Percentiles rank a stretch among this genome's conserved stretches.
phyloP scores from a whole-genome alignment of 1,139 yeast species.

The Sugiyamaella paludigena region DNA sequence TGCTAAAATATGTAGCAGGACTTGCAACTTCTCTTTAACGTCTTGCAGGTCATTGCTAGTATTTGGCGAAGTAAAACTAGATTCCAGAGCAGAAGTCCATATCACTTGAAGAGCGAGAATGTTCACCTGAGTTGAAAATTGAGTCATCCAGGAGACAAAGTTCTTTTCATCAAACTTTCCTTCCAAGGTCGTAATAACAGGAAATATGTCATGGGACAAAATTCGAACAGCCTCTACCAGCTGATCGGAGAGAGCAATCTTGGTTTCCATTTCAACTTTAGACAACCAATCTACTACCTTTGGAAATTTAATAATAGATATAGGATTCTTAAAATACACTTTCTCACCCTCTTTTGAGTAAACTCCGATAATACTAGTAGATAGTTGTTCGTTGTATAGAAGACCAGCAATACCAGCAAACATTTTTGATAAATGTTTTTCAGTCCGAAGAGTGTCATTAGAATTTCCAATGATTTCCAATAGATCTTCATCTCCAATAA shows the following conservation, averaged over 20 bases:
- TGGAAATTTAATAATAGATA: constrained; percentile 46
- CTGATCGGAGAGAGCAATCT: constrained; percentile 43
- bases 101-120: constrained; percentile 57
- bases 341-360: constrained; percentile 64
- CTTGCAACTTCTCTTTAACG: constrained; percentile 17
- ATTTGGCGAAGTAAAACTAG: constrained; percentile 23
- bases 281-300: constrained; percentile 63
- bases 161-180: constrained; percentile 13
- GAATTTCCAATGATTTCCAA: constrained; percentile 77
- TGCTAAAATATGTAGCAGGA: constrained; percentile 36
- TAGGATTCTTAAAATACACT: constrained; percentile 45
- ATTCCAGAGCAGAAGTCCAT: constrained; percentile 52
- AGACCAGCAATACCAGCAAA: constrained; percentile 62
- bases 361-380: constrained; percentile 47
- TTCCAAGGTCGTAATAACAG: constrained; percentile 18
- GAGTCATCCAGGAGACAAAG: constrained; percentile 37
- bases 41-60: constrained; percentile 15
- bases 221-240: constrained; percentile 35
- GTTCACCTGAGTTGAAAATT: constrained; percentile 57
- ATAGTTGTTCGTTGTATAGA: constrained; percentile 39
- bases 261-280: constrained; percentile 54
- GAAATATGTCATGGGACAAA: constrained; percentile 14
- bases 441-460: constrained; percentile 48
- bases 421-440: constrained; percentile 67
- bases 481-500: constrained; percentile 87